A percentile compares a stretch with the other conserved stretches of the same genome.
phyloP scores from a whole-genome alignment of 1,284 basidiomycete genomes.

The Fomes fomentarius region DNA sequence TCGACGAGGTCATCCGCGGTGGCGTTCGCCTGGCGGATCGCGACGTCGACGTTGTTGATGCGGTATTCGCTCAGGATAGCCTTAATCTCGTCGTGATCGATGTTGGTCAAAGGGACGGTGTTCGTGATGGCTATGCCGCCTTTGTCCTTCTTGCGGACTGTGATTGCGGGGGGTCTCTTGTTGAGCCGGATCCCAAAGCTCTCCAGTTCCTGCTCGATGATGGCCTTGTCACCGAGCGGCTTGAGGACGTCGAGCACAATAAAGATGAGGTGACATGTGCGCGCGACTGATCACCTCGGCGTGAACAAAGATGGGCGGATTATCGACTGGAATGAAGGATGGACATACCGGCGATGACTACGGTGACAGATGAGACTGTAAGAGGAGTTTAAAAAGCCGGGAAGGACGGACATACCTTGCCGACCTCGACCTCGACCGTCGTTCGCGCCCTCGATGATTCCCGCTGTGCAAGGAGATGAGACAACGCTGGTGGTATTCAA shows the following conservation, averaged over 20 bases:
- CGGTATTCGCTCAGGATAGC: slow-evolving; percentile 96
- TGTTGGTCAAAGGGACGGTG: slow-evolving; percentile 95
- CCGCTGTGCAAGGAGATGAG: slow-evolving; percentile 58
- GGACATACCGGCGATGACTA: slow-evolving; percentile 81
- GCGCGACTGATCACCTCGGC: slow-evolving; percentile 67
- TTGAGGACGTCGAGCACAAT: slow-evolving; percentile 98
- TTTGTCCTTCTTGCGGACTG: slow-evolving; percentile 91
- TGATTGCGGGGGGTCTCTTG: slow-evolving; percentile 91
- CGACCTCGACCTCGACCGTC: slow-evolving; percentile 98
- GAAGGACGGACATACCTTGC: slow-evolving; percentile 64
- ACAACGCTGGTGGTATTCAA: slow-evolving; percentile 14
- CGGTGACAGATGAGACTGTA: no score
- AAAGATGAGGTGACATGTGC: slow-evolving; percentile 98
- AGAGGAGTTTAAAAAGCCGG: no score
- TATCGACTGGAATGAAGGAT: neutral
- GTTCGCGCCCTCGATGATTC: slow-evolving; percentile 99
- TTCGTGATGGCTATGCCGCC: slow-evolving; percentile 94
- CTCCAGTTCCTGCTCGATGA: slow-evolving; percentile 93
- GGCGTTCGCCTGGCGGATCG: slow-evolving; percentile 92
- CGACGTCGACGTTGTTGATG: slow-evolving; percentile 89
- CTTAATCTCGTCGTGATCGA: slow-evolving; percentile 95
- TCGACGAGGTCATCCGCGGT: slow-evolving; percentile 98
- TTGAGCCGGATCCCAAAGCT: slow-evolving; percentile 97
- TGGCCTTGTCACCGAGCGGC: slow-evolving; percentile 91
- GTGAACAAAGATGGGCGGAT: neutral